These are phyloP conservation scores for Naematelia aurantialba DNA, from an alignment of 768 basidiomycete genomes.

Conservation along the genomic window DNA sequence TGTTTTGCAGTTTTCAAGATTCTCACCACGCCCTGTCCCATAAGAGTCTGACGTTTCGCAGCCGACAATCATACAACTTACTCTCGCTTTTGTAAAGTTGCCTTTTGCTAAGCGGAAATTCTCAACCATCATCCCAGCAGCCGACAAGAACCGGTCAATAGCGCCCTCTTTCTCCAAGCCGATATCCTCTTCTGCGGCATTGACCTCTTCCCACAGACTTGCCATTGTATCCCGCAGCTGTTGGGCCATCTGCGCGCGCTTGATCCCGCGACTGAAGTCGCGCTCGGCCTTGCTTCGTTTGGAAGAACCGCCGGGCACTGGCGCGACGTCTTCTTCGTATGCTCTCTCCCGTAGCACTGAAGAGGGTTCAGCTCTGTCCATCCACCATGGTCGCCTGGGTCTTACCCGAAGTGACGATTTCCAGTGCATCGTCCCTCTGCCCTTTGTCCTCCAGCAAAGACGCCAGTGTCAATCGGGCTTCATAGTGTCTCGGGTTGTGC, in stretches of 20 bases:
- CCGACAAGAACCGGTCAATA: slow-evolving; percentile 70
- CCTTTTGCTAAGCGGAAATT: slow-evolving; percentile 81
- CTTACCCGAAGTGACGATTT: slow-evolving; percentile 77
- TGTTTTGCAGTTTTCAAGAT: slow-evolving; percentile 19
- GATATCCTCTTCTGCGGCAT: slow-evolving; percentile 54
- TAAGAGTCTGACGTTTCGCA: not conserved
- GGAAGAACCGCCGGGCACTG: not conserved
- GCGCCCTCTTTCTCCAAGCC: slow-evolving; percentile 56
- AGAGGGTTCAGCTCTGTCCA: not conserved
- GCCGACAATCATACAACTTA: slow-evolving; percentile 50
- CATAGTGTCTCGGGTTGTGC: slow-evolving; percentile 69
- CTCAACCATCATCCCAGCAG: slow-evolving; percentile 82
- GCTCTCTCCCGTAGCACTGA: not conserved
- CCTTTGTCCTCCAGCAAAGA: slow-evolving; percentile 82
- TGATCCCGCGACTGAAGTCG: slow-evolving; percentile 21
- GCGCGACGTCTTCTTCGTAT: not conserved
- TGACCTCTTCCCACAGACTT: slow-evolving; percentile 57
- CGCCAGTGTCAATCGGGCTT: slow-evolving; percentile 84
- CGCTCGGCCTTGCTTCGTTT: slow-evolving; percentile 24
- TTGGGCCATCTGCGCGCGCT: slow-evolving; percentile 32
- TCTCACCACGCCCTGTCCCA: slow-evolving; percentile 25
- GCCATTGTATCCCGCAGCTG: slow-evolving; percentile 55
- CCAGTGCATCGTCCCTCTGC: slow-evolving; percentile 73
- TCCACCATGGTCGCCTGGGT: slow-evolving; percentile 4
- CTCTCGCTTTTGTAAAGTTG: slow-evolving; percentile 73